Conservation (phyloP, 805 yeast species). For the Debaryomyces tyrocola region DNA sequence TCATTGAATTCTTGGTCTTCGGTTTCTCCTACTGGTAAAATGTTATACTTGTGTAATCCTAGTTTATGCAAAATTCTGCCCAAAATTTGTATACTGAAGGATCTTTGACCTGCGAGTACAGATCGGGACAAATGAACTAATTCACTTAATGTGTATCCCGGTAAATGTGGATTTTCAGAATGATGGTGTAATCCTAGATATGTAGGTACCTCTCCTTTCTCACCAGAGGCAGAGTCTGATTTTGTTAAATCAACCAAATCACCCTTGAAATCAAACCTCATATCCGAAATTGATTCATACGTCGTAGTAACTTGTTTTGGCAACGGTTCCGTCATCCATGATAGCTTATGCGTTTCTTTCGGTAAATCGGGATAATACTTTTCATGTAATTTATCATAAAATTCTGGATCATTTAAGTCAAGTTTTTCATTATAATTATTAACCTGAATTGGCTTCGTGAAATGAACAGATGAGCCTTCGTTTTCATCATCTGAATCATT, state of each 20-base stretch:
- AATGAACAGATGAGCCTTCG: conserved; percentile 57
- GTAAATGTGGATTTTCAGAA: conserved; percentile 80
- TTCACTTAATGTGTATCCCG: conserved; percentile 90
- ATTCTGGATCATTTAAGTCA: conserved; percentile 75
- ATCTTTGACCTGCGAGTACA: conserved; percentile 78
- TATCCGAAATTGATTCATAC: conserved; percentile 58
- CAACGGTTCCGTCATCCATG: conserved; percentile 86
- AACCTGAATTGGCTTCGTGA: conserved; percentile 51
- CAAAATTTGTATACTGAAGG: conserved; percentile 79
- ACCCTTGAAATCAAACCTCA: conserved; percentile 89
- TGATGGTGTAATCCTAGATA: conserved; percentile 86
- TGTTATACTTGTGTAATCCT: conserved; percentile 59
- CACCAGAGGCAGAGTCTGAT: conserved; percentile 14
- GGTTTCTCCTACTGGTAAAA: conserved; percentile 45
- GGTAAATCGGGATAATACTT: conserved; percentile 91
- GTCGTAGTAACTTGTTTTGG: conserved; percentile 40
- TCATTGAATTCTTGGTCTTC: conserved; percentile 37
- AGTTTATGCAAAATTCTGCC: conserved; percentile 86
- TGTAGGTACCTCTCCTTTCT: conserved; percentile 42
- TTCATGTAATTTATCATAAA: conserved; percentile 74
- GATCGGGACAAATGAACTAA: conserved; percentile 78
- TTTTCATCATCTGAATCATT: conserved; percentile 41
- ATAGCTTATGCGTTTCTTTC: conserved; percentile 71
- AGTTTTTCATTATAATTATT: conserved; percentile 33
- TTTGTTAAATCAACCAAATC: conserved; percentile 56